phyloP scores from a whole-genome alignment of 345 rosid genomes.

The Capsella bursapastoris region DNA sequence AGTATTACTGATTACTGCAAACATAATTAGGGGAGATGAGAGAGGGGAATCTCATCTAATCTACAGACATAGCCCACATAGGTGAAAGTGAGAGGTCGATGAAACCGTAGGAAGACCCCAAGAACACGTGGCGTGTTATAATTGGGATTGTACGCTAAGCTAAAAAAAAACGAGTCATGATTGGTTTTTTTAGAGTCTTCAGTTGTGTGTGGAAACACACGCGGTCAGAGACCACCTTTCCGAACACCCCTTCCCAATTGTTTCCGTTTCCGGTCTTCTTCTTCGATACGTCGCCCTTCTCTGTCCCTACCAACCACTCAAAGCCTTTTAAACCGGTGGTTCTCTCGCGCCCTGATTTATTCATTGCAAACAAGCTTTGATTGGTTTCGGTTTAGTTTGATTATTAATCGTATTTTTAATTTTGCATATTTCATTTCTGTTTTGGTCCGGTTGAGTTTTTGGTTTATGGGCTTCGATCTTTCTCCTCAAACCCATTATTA shows the following conservation, averaged over 20 bases:
- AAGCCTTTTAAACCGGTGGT: not conserved
- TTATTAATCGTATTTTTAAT: no score
- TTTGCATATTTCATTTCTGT: no score
- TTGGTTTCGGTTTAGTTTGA: no score
- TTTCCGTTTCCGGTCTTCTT: constrained; percentile 38
- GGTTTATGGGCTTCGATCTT: not conserved
- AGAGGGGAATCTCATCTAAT: constrained; percentile 39
- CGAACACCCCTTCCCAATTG: constrained; percentile 37
- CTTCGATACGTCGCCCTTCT: constrained; percentile 13
- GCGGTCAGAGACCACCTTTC: constrained; percentile 41
- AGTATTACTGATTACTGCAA: constrained; percentile 11
- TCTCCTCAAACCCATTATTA: constrained; percentile 1
- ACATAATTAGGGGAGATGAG: constrained; percentile 20
- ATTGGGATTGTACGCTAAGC: constrained; percentile 20
- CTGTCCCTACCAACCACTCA: not conserved
- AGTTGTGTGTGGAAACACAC: not conserved
- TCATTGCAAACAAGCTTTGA: no score
- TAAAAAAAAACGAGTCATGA: constrained; percentile 26
- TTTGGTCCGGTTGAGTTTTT: no score
- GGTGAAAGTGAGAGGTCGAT: constrained; percentile 39
- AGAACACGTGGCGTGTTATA: not conserved
- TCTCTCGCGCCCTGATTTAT: not conserved
- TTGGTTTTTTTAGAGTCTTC: constrained; percentile 39
- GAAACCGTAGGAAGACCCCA: constrained; percentile 17
- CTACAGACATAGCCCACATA: constrained; percentile 26